phyloP scores from a whole-genome alignment of 768 basidiomycete species.

The Boletus reticulatus region DNA sequence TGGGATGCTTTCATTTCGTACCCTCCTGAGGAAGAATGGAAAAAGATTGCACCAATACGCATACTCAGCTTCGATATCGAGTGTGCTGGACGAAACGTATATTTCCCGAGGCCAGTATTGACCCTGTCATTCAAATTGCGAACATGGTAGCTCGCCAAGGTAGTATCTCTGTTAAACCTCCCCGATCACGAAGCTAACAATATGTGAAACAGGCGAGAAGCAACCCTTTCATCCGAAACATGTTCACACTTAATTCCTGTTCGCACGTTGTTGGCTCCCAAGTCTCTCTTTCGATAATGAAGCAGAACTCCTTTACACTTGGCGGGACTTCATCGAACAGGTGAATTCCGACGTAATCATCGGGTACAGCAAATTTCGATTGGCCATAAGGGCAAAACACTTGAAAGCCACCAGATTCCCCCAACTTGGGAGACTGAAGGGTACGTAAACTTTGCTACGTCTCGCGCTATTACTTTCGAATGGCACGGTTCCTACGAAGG shows the following conservation, averaged over 20 bases:
- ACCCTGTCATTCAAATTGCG: constrained; percentile 98
- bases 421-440: constrained; percentile 70
- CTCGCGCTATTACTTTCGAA: not conserved
- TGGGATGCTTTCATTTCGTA: constrained; percentile 88
- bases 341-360: constrained; percentile 96
- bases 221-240: constrained; percentile 94
- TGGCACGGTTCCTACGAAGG: constrained; percentile 42
- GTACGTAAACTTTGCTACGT: constrained; percentile 37
- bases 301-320: constrained; percentile 66
- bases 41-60: constrained; percentile 86
- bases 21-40: constrained; percentile 89
- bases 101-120: constrained; percentile 86
- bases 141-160: constrained; percentile 99
- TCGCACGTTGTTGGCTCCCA: constrained; percentile 97
- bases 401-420: constrained; percentile 70
- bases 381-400: constrained; percentile 92
- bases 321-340: constrained; percentile 85
- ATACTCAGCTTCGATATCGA: constrained; percentile 99
- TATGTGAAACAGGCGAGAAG: constrained; percentile 62
- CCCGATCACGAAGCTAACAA: not conserved
- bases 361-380: constrained; percentile 95
- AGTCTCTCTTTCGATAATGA: constrained; percentile 84
- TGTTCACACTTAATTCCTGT: constrained; percentile 94
- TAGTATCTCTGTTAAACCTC: constrained; percentile 29
- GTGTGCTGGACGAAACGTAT: constrained; percentile 98